A percentile compares a stretch with the other conserved stretches of the same genome.
Evolutionary conservation across 192 early-diverging fungal genomes (phyloP).

Genomic region (Linnemannia hyalina): DNA sequence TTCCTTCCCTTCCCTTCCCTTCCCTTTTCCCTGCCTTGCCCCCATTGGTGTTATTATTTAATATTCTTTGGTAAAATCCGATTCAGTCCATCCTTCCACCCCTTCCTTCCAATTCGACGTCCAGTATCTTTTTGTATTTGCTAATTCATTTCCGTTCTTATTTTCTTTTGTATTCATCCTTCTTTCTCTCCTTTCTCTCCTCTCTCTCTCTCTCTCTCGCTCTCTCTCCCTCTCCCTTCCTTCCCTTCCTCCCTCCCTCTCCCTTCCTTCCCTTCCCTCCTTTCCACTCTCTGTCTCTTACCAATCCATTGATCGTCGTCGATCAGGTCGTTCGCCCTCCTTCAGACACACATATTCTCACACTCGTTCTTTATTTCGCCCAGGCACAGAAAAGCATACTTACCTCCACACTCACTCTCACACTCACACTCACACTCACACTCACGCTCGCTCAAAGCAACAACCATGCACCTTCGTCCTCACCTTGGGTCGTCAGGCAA

Average conservation of each 20-base stretch:
- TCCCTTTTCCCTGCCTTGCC: neutral
- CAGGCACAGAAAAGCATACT: neutral
- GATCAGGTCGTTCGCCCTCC: neutral
- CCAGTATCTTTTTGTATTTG: neutral
- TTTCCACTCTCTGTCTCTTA: neutral
- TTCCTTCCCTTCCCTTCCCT: neutral
- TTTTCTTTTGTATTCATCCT: neutral
- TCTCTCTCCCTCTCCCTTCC: neutral
- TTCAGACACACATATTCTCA: neutral
- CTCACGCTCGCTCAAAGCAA: neutral
- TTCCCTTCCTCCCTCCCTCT: neutral
- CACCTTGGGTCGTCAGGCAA: neutral
- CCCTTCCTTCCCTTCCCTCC: neutral
- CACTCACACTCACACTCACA: neutral
- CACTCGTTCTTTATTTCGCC: neutral
- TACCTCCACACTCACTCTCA: neutral
- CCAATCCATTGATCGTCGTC: constrained; percentile 1
- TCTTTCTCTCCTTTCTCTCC: neutral
- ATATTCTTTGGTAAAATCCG: constrained; percentile 37
- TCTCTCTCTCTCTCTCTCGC: neutral
- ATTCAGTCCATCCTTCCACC: neutral
- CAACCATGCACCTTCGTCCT: constrained; percentile 2
- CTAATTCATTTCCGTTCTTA: neutral
- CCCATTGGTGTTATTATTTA: constrained; percentile 47
- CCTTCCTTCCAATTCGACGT: neutral